phyloP scores from a whole-genome alignment of 768 basidiomycete genomes.

The Cystofilobasidium bisporidii region DNA sequence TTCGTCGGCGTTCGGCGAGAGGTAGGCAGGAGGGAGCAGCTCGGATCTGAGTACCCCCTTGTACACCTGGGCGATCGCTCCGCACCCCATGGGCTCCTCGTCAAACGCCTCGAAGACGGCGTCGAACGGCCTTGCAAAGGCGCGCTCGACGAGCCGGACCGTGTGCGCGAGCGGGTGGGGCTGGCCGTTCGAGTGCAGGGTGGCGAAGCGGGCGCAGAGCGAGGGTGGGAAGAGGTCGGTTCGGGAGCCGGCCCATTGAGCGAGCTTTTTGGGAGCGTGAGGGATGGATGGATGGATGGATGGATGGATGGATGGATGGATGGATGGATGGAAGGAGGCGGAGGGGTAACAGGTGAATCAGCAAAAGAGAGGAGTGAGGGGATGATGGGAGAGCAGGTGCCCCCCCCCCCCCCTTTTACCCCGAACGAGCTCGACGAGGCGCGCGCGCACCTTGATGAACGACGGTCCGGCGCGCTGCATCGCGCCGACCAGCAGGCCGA shows the following conservation, averaged over 20 bases:
- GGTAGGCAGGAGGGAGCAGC: constrained; percentile 74
- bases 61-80: constrained; percentile 98
- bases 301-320: too few relatives aligned
- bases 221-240: constrained; percentile 82
- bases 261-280: too few relatives aligned
- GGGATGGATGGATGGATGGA: too few relatives aligned
- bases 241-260: constrained; percentile 96
- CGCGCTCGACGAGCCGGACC: constrained; percentile 64
- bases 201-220: constrained; percentile 73
- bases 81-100: constrained; percentile 80
- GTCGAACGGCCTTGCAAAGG: constrained; percentile 72
- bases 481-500: constrained; percentile 68
- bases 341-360: too few relatives aligned
- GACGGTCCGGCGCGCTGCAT: constrained; percentile 96
- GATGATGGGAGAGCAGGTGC: neutral
- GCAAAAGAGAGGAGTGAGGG: too few relatives aligned
- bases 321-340: constrained; percentile 13
- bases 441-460: constrained; percentile 70
- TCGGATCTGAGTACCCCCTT: constrained; percentile 73
- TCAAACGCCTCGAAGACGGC: constrained; percentile 89
- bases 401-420: neutral
- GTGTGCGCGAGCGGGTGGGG: constrained; percentile 75
- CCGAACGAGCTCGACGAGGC: constrained; percentile 2
- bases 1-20: constrained; percentile 53
- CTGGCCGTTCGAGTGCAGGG: constrained; percentile 76